These are phyloP conservation scores for Hibiscus syriacus DNA, from an alignment of 345 rosid genomes.

Conservation along the genomic window DNA sequence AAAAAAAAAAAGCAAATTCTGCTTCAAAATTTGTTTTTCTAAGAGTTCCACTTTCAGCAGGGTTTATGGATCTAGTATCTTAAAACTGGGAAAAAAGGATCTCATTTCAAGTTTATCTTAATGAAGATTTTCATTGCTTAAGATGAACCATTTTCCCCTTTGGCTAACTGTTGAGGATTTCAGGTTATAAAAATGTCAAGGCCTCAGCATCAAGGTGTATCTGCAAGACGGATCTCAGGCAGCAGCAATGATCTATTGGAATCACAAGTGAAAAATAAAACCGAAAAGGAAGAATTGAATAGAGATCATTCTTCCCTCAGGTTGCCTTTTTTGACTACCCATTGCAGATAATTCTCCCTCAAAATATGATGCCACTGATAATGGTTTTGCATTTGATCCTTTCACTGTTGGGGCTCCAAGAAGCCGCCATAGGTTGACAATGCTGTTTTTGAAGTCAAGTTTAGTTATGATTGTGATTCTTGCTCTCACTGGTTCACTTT, in stretches of 20 bases:
- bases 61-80: conserved; percentile 33
- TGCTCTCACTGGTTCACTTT: conserved; percentile 78
- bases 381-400: conserved; percentile 53
- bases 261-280: conserved; percentile 67
- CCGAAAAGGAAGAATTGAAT: conserved; percentile 53
- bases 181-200: conserved; percentile 54
- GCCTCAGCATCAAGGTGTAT: conserved; percentile 69
- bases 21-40: too few relatives aligned
- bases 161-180: conserved; percentile 19
- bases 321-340: conserved; percentile 50
- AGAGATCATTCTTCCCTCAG: conserved; percentile 48
- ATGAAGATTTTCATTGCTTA: neutral
- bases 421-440: conserved; percentile 47
- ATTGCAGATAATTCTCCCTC: conserved; percentile 49
- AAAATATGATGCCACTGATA: conserved; percentile 46
- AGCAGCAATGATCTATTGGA: conserved; percentile 57
- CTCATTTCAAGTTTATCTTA: conserved; percentile 8
- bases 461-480: conserved; percentile 55
- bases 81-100: too few relatives aligned
- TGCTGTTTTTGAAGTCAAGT: conserved; percentile 61
- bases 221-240: conserved; percentile 57
- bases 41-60: neutral
- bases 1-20: too few relatives aligned
- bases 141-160: too few relatives aligned
- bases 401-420: conserved; percentile 41